Evolutionary conservation across 805 yeast genomes (phyloP).

Genomic region (Ascoidea rubescens): DNA sequence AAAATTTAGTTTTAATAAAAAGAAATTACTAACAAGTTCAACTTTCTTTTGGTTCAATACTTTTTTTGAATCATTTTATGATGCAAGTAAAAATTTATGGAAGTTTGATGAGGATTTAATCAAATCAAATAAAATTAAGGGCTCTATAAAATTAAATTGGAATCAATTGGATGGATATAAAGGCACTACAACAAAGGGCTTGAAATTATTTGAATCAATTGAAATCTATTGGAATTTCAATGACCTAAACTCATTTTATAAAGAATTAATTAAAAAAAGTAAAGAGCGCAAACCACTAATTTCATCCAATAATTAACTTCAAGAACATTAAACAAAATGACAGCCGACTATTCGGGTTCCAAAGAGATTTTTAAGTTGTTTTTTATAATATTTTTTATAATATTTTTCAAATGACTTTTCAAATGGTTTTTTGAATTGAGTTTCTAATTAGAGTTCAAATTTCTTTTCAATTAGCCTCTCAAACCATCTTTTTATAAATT

Average conservation of each 20-base stretch:
- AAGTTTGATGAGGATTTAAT: not conserved
- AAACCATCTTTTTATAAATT: too few relatives aligned
- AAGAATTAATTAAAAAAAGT: not conserved
- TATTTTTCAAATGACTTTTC: too few relatives aligned
- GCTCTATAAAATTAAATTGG: constrained; percentile 7
- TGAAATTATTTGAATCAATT: constrained; percentile 35
- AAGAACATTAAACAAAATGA: too few relatives aligned
- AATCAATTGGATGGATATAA: constrained; percentile 44
- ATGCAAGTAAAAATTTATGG: constrained; percentile 8
- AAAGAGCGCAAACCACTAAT: not conserved
- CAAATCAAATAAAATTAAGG: not conserved
- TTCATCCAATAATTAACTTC: too few relatives aligned
- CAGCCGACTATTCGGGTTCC: too few relatives aligned
- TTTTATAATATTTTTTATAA: too few relatives aligned
- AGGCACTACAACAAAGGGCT: constrained; percentile 45
- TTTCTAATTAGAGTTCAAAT: too few relatives aligned
- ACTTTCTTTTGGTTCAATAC: constrained; percentile 30
- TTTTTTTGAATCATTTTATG: constrained; percentile 24
- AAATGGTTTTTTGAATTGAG: too few relatives aligned
- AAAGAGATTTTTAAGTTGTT: too few relatives aligned
- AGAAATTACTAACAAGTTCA: constrained; percentile 1
- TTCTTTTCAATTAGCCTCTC: too few relatives aligned
- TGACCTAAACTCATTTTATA: not conserved
- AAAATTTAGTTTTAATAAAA: constrained; percentile 1
- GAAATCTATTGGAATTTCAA: constrained; percentile 15